phyloP scores from a whole-genome alignment of 2,329 filamentous ascomycete species.

The Paraphoma sp. region DNA sequence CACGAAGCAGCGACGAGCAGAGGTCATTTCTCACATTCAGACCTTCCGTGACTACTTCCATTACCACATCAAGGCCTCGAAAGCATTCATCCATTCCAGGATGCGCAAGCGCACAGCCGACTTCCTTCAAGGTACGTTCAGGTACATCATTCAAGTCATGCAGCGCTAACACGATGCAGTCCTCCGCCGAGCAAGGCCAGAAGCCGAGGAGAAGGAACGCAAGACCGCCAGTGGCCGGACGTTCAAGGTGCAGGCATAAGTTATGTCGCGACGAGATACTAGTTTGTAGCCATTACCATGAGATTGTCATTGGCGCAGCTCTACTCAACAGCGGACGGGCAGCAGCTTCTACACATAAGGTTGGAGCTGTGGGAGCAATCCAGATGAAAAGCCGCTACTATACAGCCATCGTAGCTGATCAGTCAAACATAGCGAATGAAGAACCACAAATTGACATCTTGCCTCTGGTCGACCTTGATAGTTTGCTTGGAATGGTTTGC shows the following conservation, averaged over 20 bases:
- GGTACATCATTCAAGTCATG: not conserved
- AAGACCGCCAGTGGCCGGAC: constrained; percentile 97
- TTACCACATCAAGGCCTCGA: constrained; percentile 99
- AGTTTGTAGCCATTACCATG: too few relatives aligned
- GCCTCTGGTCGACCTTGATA: not conserved
- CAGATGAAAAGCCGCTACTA: too few relatives aligned
- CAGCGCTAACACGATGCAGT: constrained; percentile 64
- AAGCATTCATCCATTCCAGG: constrained; percentile 97
- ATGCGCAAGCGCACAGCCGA: constrained; percentile 98
- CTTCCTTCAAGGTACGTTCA: constrained; percentile 84
- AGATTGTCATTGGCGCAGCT: too few relatives aligned
- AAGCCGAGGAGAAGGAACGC: constrained; percentile 95
- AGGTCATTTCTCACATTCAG: constrained; percentile 98
- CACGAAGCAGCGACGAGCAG: constrained; percentile 85
- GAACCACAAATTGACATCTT: not conserved
- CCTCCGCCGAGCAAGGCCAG: constrained; percentile 91
- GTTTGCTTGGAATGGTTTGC: not conserved
- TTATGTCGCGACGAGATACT: not conserved
- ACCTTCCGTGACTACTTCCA: constrained; percentile 99
- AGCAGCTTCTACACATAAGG: too few relatives aligned
- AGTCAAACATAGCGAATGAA: not conserved
- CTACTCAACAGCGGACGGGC: too few relatives aligned
- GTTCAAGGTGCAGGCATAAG: constrained; percentile 70
- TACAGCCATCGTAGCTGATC: not conserved
- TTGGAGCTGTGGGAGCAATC: too few relatives aligned